Evolutionary conservation across 2,329 filamentous ascomycete species (phyloP).

Genomic region (Fusarium zealandicum): DNA sequence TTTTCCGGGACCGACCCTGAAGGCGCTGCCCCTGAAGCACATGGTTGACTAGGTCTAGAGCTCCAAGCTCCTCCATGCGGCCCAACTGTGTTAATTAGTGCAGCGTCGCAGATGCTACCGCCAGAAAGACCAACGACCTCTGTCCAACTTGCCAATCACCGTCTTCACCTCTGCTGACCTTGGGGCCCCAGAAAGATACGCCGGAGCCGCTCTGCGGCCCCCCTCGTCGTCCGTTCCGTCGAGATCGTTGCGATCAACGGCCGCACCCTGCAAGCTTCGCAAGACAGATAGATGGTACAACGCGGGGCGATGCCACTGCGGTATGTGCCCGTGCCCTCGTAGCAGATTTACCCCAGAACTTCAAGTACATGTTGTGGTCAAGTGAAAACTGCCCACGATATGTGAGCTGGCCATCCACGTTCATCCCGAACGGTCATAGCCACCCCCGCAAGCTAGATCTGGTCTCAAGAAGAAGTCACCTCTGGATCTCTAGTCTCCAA

Average conservation of each 20-base stretch:
- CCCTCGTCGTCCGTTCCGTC: conserved; percentile 19
- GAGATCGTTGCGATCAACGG: conserved; percentile 11
- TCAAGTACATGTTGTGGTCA: conserved; percentile 12
- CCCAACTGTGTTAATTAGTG: conserved; percentile 6
- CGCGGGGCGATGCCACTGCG: conserved; percentile 29
- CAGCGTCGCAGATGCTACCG: background rate
- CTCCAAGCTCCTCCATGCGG: conserved; percentile 4
- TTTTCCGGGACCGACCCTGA: background rate
- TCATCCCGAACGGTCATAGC: background rate
- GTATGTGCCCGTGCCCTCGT: conserved; percentile 21
- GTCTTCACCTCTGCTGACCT: background rate
- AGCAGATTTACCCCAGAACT: conserved; percentile 18
- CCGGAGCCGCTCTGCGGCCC: conserved; percentile 36
- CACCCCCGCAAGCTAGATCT: conserved; percentile 2
- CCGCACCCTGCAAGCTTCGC: conserved; percentile 25
- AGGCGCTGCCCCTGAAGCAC: conserved; percentile 1
- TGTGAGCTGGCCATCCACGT: background rate
- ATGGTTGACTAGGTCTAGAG: conserved; percentile 13
- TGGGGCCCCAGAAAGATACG: conserved; percentile 1
- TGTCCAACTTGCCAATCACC: conserved; percentile 2
- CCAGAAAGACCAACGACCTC: conserved; percentile 2
- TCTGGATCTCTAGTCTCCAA: background rate
- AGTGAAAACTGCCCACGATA: conserved; percentile 5
- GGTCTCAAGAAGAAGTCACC: background rate
- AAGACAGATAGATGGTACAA: conserved; percentile 27